Percentiles rank a stretch among this genome's conserved stretches.
Conservation (phyloP, 2,329 filamentous ascomycete genomes). For the Microascus cirrosus region DNA sequence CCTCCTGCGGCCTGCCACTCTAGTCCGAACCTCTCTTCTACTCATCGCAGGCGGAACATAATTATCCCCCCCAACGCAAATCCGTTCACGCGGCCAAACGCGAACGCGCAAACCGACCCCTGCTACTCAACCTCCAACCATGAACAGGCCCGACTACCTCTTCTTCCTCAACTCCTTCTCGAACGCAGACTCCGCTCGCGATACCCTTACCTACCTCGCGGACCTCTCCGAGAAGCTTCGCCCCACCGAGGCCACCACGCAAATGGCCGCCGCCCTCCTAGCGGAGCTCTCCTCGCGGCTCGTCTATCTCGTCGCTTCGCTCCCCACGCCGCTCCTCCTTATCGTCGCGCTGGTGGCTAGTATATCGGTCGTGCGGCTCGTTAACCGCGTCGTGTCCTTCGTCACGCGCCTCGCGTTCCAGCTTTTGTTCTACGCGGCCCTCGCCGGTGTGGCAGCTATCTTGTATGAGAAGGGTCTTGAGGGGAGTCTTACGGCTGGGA, state of each 20-base stretch:
- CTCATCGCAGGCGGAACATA: too few species aligned
- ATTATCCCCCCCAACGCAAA: neutral
- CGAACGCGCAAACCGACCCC: neutral
- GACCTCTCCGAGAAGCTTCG: slow-evolving; percentile 22
- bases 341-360: slow-evolving; percentile 43
- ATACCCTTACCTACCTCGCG: slow-evolving; percentile 14
- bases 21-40: too few species aligned
- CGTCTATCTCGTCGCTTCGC: slow-evolving; percentile 12
- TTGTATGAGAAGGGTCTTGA: slow-evolving; percentile 57
- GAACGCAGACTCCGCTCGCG: slow-evolving; percentile 27
- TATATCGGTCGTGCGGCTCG: slow-evolving; percentile 26
- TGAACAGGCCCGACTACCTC: neutral
- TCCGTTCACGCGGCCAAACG: neutral
- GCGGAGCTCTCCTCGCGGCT: slow-evolving; percentile 12
- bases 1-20: too few species aligned
- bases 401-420: slow-evolving; percentile 59
- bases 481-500: slow-evolving; percentile 18
- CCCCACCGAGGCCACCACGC: slow-evolving; percentile 22
- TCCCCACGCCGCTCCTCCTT: slow-evolving; percentile 29
- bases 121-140: neutral
- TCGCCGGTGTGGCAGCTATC: slow-evolving; percentile 42
- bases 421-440: slow-evolving; percentile 50
- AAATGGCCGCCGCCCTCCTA: slow-evolving; percentile 16
- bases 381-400: slow-evolving; percentile 63
- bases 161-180: neutral